Evolutionary conservation across 1,284 basidiomycete genomes (phyloP).

Genomic region (Ustilago tritici): DNA sequence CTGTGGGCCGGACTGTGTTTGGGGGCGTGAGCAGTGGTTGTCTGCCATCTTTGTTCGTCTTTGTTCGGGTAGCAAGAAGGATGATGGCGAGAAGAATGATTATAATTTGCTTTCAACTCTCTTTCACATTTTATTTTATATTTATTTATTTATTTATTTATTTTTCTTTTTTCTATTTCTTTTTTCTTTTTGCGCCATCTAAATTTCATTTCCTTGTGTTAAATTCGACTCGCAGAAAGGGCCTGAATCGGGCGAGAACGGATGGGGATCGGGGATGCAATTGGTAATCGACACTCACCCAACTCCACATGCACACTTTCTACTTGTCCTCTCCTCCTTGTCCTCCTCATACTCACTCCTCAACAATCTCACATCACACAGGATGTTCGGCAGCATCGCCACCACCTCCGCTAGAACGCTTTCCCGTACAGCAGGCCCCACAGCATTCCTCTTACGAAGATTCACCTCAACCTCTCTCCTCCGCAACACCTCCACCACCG

Average conservation of each 20-base stretch:
- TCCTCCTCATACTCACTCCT: neutral
- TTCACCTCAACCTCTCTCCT: neutral
- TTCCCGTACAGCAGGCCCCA: neutral
- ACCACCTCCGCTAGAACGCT: neutral
- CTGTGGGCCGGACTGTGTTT: neutral
- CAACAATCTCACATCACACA: too few species aligned
- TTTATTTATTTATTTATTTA: too few species aligned
- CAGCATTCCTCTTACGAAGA: neutral
- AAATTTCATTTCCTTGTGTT: too few species aligned
- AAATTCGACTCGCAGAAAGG: fast-evolving
- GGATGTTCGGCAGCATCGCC: neutral
- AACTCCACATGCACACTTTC: neutral
- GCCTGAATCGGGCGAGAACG: too few species aligned
- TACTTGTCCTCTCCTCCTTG: neutral
- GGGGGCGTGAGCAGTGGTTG: neutral
- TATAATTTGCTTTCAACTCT: too few species aligned
- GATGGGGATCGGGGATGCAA: neutral
- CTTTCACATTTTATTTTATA: too few species aligned
- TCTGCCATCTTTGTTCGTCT: neutral
- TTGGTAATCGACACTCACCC: neutral
- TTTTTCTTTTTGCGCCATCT: too few species aligned
- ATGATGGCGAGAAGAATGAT: neutral
- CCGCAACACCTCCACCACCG: neutral
- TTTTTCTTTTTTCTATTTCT: too few species aligned
- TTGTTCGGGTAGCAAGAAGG: neutral